Conservation (phyloP, 129 eudicot genomes). For the Flaveria robusta region DNA sequence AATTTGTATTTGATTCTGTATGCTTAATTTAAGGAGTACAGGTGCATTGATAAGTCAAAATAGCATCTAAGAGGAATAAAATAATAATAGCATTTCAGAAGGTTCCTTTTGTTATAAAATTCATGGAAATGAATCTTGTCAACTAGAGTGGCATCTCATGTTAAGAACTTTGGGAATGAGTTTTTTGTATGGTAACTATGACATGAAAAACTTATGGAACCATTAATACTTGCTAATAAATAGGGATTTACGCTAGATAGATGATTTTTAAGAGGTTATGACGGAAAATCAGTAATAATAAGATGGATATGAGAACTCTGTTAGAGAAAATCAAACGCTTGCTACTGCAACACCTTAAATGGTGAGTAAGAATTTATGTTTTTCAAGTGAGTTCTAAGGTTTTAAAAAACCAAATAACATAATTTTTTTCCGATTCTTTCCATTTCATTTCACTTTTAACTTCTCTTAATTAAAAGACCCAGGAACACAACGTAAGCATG, state of each 20-base stretch:
- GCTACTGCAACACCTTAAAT: too few relatives aligned
- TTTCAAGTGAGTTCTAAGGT: too few relatives aligned
- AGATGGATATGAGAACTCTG: too few relatives aligned
- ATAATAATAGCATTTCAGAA: constrained; percentile 36
- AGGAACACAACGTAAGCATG: neutral
- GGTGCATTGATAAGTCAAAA: constrained; percentile 43
- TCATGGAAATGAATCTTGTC: constrained; percentile 32
- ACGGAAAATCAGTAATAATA: too few relatives aligned
- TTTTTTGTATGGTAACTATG: too few relatives aligned
- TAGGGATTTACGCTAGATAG: too few relatives aligned
- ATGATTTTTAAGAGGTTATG: neutral
- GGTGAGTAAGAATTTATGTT: neutral
- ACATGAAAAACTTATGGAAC: neutral
- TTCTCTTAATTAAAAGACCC: too few relatives aligned
- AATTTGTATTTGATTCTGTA: constrained; percentile 32
- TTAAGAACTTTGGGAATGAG: neutral
- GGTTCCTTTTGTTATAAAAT: constrained; percentile 41
- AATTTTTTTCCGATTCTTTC: too few relatives aligned
- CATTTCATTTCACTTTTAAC: too few relatives aligned
- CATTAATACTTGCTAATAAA: too few relatives aligned
- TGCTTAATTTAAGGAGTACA: constrained; percentile 45
- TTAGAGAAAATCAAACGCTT: too few relatives aligned
- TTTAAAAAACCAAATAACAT: too few relatives aligned
- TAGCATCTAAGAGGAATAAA: constrained; percentile 60
- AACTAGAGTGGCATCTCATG: constrained; percentile 12